phyloP scores from a whole-genome alignment of 805 yeast genomes.

The Starmerella floris region DNA sequence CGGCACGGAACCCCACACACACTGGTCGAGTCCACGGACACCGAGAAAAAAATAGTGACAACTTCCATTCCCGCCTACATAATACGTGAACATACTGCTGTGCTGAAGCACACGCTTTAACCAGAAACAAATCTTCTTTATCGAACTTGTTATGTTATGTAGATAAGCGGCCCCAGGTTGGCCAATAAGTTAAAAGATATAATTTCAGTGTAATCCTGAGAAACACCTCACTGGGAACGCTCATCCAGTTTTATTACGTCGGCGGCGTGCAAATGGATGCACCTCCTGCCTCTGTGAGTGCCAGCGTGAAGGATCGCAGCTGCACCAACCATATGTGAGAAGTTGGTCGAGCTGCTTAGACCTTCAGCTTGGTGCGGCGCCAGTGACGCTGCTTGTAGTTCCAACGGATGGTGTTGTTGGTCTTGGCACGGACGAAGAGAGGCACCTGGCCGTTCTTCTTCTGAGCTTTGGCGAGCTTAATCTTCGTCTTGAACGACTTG shows the following conservation, averaged over 20 bases:
- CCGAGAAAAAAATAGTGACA: too few species aligned
- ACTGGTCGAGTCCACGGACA: too few species aligned
- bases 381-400: constrained; percentile 99
- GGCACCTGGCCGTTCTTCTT: constrained; percentile 99
- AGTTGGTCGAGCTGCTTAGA: constrained; percentile 41
- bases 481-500: constrained; percentile 93
- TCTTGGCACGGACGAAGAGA: constrained; percentile 98
- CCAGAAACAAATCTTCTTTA: not conserved
- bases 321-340: not conserved
- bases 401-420: constrained; percentile 78
- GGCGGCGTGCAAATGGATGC: not conserved
- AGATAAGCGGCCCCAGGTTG: not conserved
- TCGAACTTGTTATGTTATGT: not conserved
- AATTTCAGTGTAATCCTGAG: not conserved
- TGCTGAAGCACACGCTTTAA: not conserved
- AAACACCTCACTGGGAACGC: not conserved
- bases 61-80: too few species aligned
- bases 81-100: too few species aligned
- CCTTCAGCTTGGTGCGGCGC: constrained; percentile 98
- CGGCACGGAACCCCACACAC: too few species aligned
- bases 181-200: constrained; percentile 3
- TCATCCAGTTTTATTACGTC: not conserved
- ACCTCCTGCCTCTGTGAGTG: not conserved
- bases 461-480: constrained; percentile 96
- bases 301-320: not conserved